These are phyloP conservation scores for Trifolium subterraneum DNA, from an alignment of 306 rosid species.

Conservation along the genomic window DNA sequence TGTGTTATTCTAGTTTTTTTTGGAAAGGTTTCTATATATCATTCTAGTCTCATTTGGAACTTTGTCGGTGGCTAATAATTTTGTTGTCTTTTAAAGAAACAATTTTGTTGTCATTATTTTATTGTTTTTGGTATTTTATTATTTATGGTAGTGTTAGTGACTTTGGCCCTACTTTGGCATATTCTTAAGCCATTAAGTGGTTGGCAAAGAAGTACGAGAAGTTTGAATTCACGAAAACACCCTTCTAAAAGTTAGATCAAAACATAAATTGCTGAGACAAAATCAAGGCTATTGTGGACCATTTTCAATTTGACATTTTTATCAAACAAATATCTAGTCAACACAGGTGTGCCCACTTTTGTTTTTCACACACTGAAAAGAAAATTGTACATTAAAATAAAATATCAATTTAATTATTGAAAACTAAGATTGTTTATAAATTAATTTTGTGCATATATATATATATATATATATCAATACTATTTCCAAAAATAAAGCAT, in stretches of 20 bases:
- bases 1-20: background rate
- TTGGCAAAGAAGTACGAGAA: slow-evolving; percentile 29
- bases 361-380: background rate
- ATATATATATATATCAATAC: too few species aligned
- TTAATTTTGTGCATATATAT: too few species aligned
- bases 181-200: slow-evolving; percentile 26
- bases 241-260: background rate
- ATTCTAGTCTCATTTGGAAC: slow-evolving; percentile 2
- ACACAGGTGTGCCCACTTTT: slow-evolving; percentile 38
- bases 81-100: background rate
- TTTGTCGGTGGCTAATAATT: slow-evolving; percentile 52
- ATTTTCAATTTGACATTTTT: slow-evolving; percentile 8
- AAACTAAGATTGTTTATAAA: background rate
- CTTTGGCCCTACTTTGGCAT: slow-evolving; percentile 4
- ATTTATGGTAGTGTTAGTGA: background rate
- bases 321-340: slow-evolving; percentile 34
- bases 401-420: background rate
- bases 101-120: slow-evolving; percentile 25
- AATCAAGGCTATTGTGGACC: slow-evolving; percentile 31
- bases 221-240: slow-evolving; percentile 17
- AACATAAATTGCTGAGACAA: background rate
- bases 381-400: slow-evolving; percentile 28
- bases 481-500: too few species aligned
- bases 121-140: slow-evolving; percentile 3
- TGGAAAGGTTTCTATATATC: too few species aligned